These are phyloP conservation scores for Begonia loranthoides DNA, from an alignment of 306 rosid genomes.

Conservation along the genomic window DNA sequence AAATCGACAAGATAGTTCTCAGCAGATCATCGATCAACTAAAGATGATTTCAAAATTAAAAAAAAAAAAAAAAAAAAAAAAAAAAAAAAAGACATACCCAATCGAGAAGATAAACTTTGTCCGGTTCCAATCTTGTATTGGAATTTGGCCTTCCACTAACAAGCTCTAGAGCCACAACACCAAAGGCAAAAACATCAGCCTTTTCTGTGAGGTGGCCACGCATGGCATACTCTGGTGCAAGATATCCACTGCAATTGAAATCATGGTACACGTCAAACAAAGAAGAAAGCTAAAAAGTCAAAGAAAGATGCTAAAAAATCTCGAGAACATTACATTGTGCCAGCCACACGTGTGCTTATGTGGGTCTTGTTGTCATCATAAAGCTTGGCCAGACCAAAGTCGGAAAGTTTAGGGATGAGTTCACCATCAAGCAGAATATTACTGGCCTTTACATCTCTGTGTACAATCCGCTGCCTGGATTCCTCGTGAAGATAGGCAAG, in stretches of 20 bases:
- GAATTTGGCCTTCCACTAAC: conserved; percentile 65
- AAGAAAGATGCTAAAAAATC: not conserved
- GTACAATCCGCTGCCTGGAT: conserved; percentile 58
- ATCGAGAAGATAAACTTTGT: conserved; percentile 55
- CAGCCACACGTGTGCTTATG: conserved; percentile 69
- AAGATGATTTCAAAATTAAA: too few species aligned
- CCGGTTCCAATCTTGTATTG: conserved; percentile 43
- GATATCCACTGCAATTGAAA: conserved; percentile 49
- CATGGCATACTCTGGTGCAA: conserved; percentile 89
- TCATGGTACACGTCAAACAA: conserved; percentile 2
- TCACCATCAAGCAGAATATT: conserved; percentile 56
- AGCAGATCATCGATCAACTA: too few species aligned
- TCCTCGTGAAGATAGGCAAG: conserved; percentile 70
- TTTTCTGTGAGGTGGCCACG: conserved; percentile 80
- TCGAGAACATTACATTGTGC: conserved; percentile 54
- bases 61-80: not conserved
- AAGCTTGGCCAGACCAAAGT: conserved; percentile 72
- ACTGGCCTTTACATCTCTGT: conserved; percentile 79
- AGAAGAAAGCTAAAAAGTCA: not conserved
- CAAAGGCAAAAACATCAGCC: conserved; percentile 75
- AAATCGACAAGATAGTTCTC: too few species aligned
- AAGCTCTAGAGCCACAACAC: conserved; percentile 69
- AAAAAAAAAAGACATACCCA: conserved; percentile 33
- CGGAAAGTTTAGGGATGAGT: conserved; percentile 63
- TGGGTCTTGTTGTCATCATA: conserved; percentile 69